These are phyloP conservation scores for Candida vartiovaarae DNA, from an alignment of 805 yeast genomes.

Conservation along the genomic window DNA sequence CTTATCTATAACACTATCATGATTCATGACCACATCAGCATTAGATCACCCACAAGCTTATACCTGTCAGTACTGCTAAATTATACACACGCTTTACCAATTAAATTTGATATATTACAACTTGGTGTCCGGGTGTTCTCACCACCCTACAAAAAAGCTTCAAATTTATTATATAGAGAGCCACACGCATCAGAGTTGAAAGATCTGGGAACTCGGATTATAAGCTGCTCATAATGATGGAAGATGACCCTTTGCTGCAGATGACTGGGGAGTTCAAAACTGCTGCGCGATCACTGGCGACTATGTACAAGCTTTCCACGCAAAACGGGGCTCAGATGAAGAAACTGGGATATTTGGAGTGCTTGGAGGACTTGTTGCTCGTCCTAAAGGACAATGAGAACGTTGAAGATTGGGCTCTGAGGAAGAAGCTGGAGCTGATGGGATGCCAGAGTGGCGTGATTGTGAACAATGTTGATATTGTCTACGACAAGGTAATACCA, in stretches of 20 bases:
- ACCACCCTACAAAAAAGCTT: no score
- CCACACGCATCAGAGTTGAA: no score
- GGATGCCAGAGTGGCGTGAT: neutral
- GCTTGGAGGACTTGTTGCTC: conserved; percentile 48
- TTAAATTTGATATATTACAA: no score
- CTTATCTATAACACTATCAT: no score
- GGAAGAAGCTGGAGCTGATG: conserved; percentile 37
- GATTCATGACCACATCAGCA: no score
- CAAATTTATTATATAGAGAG: no score
- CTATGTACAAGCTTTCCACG: conserved; percentile 20
- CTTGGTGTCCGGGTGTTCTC: neutral
- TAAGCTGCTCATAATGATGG: neutral
- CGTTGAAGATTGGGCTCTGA: conserved; percentile 45
- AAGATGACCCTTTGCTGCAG: neutral
- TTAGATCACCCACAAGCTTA: no score
- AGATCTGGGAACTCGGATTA: no score
- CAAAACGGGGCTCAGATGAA: conserved; percentile 13
- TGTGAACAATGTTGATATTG: neutral
- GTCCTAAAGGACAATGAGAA: conserved; percentile 34
- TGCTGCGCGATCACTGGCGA: conserved; percentile 60
- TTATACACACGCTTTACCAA: no score
- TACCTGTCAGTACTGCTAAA: no score
- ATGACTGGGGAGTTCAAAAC: conserved; percentile 50
- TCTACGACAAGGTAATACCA: conserved; percentile 5
- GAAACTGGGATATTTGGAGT: conserved; percentile 54